A percentile compares a stretch with the other conserved stretches of the same genome.
Conservation (phyloP, 2,329 filamentous ascomycete species). For the Cercospora citrullina region DNA sequence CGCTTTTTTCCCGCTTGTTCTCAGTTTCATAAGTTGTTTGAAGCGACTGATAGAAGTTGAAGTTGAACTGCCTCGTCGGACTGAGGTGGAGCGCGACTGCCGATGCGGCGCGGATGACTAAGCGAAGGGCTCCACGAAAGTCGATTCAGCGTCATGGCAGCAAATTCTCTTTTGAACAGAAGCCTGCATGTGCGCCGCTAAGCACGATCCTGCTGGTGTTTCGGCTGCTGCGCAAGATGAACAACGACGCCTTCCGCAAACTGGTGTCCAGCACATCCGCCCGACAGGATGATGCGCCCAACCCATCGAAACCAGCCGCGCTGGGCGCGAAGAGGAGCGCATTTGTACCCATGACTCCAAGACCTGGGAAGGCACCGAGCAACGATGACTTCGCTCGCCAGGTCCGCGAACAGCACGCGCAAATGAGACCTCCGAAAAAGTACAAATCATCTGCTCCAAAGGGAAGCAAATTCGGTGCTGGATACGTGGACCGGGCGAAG, state of each 20-base stretch:
- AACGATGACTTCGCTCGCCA: conserved; percentile 78
- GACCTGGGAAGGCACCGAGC: conserved; percentile 57
- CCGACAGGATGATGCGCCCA: conserved; percentile 38
- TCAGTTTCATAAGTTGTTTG: background rate
- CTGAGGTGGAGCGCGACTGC: background rate
- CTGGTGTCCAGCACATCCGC: conserved; percentile 62
- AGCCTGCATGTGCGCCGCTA: background rate
- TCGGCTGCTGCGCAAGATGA: conserved; percentile 60
- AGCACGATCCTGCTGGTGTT: background rate
- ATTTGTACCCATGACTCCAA: conserved; percentile 86
- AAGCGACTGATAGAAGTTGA: background rate
- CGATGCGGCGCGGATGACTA: background rate
- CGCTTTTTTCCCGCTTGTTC: background rate
- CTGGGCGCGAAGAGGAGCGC: conserved; percentile 37
- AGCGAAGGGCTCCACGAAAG: background rate
- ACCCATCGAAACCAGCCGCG: conserved; percentile 39
- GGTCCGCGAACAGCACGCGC: conserved; percentile 68
- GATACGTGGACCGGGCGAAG: conserved; percentile 81
- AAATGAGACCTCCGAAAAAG: conserved; percentile 59
- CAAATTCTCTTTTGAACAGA: background rate
- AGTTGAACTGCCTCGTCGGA: background rate
- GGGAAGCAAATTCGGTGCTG: conserved; percentile 73
- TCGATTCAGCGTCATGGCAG: background rate
- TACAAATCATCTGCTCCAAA: conserved; percentile 76
- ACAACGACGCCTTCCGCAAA: conserved; percentile 91